Evolutionary conservation across 139 green algal genomes (phyloP), one percentile per base, ranked within the genome.

Genomic region (Chlorella sp.): DNA sequence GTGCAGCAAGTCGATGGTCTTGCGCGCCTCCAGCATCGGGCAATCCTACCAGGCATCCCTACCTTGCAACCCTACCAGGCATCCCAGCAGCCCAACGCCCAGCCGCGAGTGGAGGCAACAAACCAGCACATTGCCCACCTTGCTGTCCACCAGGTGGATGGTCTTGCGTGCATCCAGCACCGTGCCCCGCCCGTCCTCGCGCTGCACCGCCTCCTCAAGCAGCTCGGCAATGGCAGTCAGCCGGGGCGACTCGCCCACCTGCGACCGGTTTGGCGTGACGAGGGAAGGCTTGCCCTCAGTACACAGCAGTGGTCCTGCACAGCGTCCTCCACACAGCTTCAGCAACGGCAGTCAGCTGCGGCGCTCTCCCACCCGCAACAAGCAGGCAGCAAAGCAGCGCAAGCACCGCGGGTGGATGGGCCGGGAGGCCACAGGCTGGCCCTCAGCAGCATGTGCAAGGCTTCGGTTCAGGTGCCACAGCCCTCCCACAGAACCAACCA

Each of bases 71-170:
- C n/a, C n/a, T n/a, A n/a, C n/a, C n/a, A n/a, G n/a, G n/a, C n/a
- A n/a, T n/a, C n/a, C n/a, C n/a, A n/a, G n/a, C n/a, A n/a, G n/a
- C n/a, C n/a, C n/a, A n/a, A n/a, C n/a, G n/a, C n/a, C n/a, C n/a
- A n/a, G n/a, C n/a, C n/a, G n/a, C n/a, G n/a, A n/a, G n/a, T n/a
- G 1, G 44, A 19, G 11, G 7, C 34, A 65, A 3, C 22, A 17
- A 14, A 44, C 32, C 67, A 40, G 36, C 8, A 13, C 70, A 54
- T 14, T 56, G 1, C 56, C 11, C 32, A 68, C 85, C 68, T 93
- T 81, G 11, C 65, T 86, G 83, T 98, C 95, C 30, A 96, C 90
- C 60, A 98, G 87, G 91, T 90, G 95, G 30, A 98, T 93, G 56
- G 82, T 85, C 83, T 94, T 89, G 38, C 95, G 87, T 4, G 93